phyloP scores from a whole-genome alignment of 169 alveolate species.

The Eimeria praecox region DNA sequence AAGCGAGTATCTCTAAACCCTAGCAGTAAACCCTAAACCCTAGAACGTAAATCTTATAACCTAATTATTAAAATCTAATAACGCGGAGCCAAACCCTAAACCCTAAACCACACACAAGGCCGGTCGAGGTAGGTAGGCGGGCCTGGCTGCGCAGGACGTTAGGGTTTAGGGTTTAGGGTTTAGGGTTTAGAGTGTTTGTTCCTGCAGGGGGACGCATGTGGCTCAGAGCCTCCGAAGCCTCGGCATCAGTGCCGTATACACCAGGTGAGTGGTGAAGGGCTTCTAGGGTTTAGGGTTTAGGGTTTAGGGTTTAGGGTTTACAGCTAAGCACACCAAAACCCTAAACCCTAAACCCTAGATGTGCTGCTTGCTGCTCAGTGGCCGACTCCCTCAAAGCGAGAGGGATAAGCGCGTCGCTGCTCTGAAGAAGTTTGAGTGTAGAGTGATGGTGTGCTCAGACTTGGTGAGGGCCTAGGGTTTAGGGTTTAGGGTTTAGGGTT shows the following conservation, averaged over 20 bases:
- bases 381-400: constrained; percentile 83
- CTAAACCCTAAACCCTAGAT: constrained; percentile 25
- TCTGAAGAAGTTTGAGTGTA: constrained; percentile 78
- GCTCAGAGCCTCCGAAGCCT: constrained; percentile 40
- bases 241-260: constrained; percentile 32
- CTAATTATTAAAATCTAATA: too few species aligned
- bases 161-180: constrained; percentile 38
- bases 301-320: neutral
- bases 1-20: too few species aligned
- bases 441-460: constrained; percentile 90
- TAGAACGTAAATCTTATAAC: neutral
- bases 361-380: constrained; percentile 26
- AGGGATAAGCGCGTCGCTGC: constrained; percentile 79
- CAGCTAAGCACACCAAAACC: neutral
- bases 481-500: constrained; percentile 33
- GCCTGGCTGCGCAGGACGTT: too few species aligned
- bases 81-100: too few species aligned
- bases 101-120: too few species aligned
- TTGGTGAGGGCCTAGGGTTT: constrained; percentile 77
- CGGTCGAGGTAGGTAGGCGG: too few species aligned
- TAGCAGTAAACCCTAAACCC: neutral
- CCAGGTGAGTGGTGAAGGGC: constrained; percentile 12
- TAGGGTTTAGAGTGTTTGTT: neutral
- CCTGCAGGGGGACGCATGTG: constrained; percentile 59
- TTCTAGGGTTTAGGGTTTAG: constrained; percentile 5